Percentiles rank a stretch among this genome's conserved stretches.
phyloP scores from a whole-genome alignment of 257 asterid genomes.

The Jacaranda copaia region DNA sequence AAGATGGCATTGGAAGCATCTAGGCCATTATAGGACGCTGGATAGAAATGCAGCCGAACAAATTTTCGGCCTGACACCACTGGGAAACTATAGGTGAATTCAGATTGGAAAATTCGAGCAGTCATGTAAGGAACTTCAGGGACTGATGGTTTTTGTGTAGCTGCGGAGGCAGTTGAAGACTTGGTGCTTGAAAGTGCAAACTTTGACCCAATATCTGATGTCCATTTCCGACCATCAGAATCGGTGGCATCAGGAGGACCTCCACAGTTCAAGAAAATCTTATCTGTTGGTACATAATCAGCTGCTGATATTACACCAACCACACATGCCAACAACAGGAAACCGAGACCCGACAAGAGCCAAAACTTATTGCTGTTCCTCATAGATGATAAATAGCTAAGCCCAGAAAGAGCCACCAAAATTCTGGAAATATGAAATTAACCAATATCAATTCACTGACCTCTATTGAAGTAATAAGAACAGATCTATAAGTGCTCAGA shows the following conservation, averaged over 20 bases:
- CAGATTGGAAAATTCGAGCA: constrained; percentile 76
- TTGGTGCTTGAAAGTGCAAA: constrained; percentile 54
- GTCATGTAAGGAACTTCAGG: constrained; percentile 86
- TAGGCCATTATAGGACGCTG: constrained; percentile 66
- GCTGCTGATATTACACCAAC: constrained; percentile 46
- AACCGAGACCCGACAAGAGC: constrained; percentile 16
- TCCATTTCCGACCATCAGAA: constrained; percentile 75
- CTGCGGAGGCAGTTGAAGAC: constrained; percentile 62
- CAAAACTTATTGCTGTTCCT: constrained; percentile 29
- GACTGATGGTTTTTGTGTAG: constrained; percentile 76
- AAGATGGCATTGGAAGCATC: constrained; percentile 66
- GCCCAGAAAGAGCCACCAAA: constrained; percentile 23
- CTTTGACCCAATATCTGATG: constrained; percentile 75
- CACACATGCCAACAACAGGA: constrained; percentile 32
- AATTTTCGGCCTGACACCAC: constrained; percentile 83
- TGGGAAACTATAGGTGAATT: constrained; percentile 83
- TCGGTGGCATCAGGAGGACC: constrained; percentile 74
- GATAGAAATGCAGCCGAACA: constrained; percentile 83
- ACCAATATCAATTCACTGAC: constrained; percentile 28
- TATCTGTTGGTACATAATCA: constrained; percentile 71
- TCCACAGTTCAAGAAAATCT: constrained; percentile 84
- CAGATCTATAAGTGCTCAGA: constrained; percentile 28
- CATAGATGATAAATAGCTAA: constrained; percentile 31
- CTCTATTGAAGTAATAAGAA: constrained; percentile 3
- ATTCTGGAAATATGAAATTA: constrained; percentile 16